phyloP scores from a whole-genome alignment of 768 basidiomycete species.

The Hericium rajendrae region DNA sequence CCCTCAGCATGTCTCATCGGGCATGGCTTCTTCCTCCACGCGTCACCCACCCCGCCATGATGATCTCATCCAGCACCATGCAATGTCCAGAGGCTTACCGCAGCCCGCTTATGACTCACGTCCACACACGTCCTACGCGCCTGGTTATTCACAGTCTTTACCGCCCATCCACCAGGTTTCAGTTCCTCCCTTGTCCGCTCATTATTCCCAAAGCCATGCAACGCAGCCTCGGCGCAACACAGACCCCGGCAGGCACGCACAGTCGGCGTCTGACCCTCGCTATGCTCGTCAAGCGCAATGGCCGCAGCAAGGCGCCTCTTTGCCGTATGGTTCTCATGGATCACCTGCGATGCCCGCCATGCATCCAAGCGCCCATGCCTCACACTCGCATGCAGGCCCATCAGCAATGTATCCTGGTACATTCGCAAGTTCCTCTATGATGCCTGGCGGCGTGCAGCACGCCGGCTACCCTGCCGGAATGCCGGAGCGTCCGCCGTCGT shows the following conservation, averaged over 20 bases:
- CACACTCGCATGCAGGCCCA: neutral
- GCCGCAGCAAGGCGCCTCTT: neutral
- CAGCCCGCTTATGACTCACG: neutral
- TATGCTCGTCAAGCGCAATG: conserved; percentile 2
- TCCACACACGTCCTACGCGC: neutral
- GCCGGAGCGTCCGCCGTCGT: conserved; percentile 8
- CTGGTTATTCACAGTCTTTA: neutral
- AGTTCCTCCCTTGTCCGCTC: conserved; percentile 1
- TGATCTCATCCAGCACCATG: conserved; percentile 1
- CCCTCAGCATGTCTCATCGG: conserved; percentile 1
- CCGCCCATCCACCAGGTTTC: conserved; percentile 1
- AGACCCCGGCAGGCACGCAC: neutral
- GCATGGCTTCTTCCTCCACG: conserved; percentile 5
- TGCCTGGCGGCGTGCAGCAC: neutral
- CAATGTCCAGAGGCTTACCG: conserved; percentile 5
- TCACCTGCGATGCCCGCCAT: neutral
- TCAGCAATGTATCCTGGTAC: neutral
- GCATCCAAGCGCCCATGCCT: neutral
- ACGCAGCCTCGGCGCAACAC: neutral
- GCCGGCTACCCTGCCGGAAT: neutral
- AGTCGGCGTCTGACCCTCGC: neutral
- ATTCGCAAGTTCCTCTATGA: neutral
- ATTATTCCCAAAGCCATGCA: conserved; percentile 4
- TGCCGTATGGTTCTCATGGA: neutral
- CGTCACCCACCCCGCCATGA: conserved; percentile 5